Base-by-base conservation (phyloP, 139 green algal species). In the Microglena sp. region DNA sequence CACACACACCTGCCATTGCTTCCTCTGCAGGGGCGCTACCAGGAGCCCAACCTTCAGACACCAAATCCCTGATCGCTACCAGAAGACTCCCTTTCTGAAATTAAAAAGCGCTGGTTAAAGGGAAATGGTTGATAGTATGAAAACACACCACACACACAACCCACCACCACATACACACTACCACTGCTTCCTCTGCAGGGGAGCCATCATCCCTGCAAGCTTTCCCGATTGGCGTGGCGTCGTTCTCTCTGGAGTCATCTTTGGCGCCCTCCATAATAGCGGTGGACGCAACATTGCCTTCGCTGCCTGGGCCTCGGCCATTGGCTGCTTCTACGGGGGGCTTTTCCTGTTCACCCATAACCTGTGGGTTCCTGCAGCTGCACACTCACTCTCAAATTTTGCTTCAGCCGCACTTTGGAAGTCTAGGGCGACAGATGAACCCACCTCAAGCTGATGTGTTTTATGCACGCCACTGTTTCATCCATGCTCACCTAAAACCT, bases 231-330 rank as follows among this genome's bases (percentile, higher is more conserved):
- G 77, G 76, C 66, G 85, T 4, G 87, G 87, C 21, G 85, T 78
- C 40, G n/a, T 84, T 0, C 35, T 91, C 1, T 71, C 86, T 4
- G 87, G 78, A 4, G 66, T 62, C 0, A 62, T 84, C 1, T 95
- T 95, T 76, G 88, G 87, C 1, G 61, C 72, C 53, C 70, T 95
- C 64, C 87, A 95, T 68, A 81, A 83, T 55, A 83, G 55, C 62
- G 87, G 87, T 15, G 87, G 87, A 8, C 69, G 88, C 32, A 95
- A 90, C 60, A 60, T 60, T 4, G 76, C 78, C 0, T 95, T 95
- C 77, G 85, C 85, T 31, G 71, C 64, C 1, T 95, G 88, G 88
- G 87, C 88, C 4, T 60, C 53, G 0, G 68, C 58, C 1, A 86
- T 95, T 2, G 88, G 88, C 0, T 62, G 33, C 21, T 28, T 86